These are phyloP conservation scores for Termitomyces sp. DNA, from an alignment of 768 basidiomycete genomes.

Conservation along the genomic window DNA sequence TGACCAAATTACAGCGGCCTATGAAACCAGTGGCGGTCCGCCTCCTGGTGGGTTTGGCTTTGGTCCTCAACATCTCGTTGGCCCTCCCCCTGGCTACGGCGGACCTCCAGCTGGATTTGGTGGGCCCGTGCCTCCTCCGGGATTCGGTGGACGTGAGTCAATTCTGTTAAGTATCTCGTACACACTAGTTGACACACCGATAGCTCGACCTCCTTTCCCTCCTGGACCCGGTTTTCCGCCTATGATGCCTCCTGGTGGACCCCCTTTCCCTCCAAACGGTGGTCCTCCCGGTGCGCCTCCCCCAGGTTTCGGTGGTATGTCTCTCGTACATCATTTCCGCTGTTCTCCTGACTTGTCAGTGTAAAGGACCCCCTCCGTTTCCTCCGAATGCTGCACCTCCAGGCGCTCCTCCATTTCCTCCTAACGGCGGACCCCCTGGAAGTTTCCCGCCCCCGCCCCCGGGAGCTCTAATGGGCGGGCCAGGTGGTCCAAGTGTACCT, in stretches of 20 bases:
- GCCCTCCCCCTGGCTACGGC: conserved; percentile 47
- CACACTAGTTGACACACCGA: conserved; percentile 8
- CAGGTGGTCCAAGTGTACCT: conserved; percentile 42
- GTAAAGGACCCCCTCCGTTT: conserved; percentile 9
- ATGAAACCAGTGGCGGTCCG: conserved; percentile 82
- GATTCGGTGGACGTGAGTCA: conserved; percentile 51
- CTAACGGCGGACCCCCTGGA: conserved; percentile 6
- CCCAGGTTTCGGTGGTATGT: conserved; percentile 47
- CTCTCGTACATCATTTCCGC: not conserved
- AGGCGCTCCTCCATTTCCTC: conserved; percentile 6
- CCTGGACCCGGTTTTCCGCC: conserved; percentile 58
- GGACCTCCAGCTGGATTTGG: conserved; percentile 52
- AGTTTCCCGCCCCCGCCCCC: conserved; percentile 46
- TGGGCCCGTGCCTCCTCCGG: conserved; percentile 37
- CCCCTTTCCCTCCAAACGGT: conserved; percentile 72
- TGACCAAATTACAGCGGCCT: conserved; percentile 94
- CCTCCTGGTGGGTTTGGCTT: conserved; percentile 88
- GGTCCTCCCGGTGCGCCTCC: conserved; percentile 41
- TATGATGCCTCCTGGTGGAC: conserved; percentile 52
- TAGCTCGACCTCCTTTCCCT: conserved; percentile 70
- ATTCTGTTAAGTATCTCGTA: conserved; percentile 2
- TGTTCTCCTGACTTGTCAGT: not conserved
- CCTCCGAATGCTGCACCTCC: conserved; percentile 5
- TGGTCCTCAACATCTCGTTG: conserved; percentile 74
- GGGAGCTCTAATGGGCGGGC: conserved; percentile 47